phyloP scores from a whole-genome alignment of 768 basidiomycete species.

The Psilocybe cubensis region DNA sequence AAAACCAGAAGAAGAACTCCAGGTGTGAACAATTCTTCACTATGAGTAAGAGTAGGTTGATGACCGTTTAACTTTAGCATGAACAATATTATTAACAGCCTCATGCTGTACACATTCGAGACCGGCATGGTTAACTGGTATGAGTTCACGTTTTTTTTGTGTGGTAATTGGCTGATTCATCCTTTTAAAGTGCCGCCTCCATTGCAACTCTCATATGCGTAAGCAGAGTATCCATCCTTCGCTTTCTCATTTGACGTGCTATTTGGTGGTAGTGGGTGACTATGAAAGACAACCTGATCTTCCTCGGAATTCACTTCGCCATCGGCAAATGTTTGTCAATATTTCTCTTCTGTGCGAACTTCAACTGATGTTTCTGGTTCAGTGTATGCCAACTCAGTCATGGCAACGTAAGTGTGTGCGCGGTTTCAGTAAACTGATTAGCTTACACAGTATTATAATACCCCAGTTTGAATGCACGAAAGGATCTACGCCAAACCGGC shows the following conservation, averaged over 20 bases:
- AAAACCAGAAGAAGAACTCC: constrained; percentile 40
- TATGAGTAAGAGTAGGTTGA: not conserved
- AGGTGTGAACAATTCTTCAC: constrained; percentile 24
- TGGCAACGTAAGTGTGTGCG: constrained; percentile 47
- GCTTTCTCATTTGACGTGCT: constrained; percentile 25
- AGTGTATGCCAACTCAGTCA: constrained; percentile 57
- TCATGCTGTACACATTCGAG: constrained; percentile 56
- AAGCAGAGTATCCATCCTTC: not conserved
- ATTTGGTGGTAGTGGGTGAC: constrained; percentile 43
- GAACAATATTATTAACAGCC: constrained; percentile 46
- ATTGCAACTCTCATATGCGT: constrained; percentile 6
- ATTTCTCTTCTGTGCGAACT: not conserved
- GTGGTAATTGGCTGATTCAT: not conserved
- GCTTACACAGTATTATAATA: not conserved
- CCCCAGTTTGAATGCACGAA: constrained; percentile 3
- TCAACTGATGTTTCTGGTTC: not conserved
- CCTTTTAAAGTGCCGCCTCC: not conserved
- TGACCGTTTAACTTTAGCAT: constrained; percentile 34
- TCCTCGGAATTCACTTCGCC: constrained; percentile 55
- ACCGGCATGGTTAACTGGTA: constrained; percentile 46
- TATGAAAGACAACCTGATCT: constrained; percentile 49
- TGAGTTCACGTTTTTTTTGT: not conserved
- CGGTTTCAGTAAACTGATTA: not conserved
- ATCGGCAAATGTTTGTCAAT: constrained; percentile 49
- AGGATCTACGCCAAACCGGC: not conserved